Conservation (phyloP, 2,329 filamentous ascomycete genomes). For the Aspergillus alliaceus region DNA sequence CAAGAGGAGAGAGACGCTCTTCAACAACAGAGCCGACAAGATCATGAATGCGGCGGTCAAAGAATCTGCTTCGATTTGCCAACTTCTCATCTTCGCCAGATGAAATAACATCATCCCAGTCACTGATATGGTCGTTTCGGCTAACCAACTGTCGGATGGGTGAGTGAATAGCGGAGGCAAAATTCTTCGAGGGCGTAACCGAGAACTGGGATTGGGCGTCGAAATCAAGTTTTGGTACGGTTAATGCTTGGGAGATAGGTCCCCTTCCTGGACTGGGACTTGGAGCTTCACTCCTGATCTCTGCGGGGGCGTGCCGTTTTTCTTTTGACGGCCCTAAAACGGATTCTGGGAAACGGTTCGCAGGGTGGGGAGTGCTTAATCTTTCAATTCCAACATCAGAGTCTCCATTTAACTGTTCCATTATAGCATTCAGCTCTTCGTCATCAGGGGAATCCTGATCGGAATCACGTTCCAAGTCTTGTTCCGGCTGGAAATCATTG, state of each 20-base stretch:
- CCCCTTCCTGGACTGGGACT: constrained; percentile 69
- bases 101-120: constrained; percentile 87
- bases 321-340: constrained; percentile 54
- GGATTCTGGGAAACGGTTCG: constrained; percentile 29
- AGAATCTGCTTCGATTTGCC: constrained; percentile 78
- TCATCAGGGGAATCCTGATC: constrained; percentile 38
- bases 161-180: constrained; percentile 56
- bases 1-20: constrained; percentile 74
- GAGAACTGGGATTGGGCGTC: constrained; percentile 45
- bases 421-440: constrained; percentile 86
- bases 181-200: constrained; percentile 62
- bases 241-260: constrained; percentile 48
- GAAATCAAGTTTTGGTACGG: constrained; percentile 38
- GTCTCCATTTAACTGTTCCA: constrained; percentile 78
- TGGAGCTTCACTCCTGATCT: constrained; percentile 66
- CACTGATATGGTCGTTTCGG: constrained; percentile 67
- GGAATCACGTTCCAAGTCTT: constrained; percentile 20
- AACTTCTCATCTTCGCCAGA: constrained; percentile 83
- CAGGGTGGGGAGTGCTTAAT: constrained; percentile 36
- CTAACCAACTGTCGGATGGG: constrained; percentile 65
- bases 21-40: constrained; percentile 77
- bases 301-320: constrained; percentile 52
- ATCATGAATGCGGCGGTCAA: constrained; percentile 85
- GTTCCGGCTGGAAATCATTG: constrained; percentile 12
- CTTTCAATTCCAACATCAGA: constrained; percentile 74